A percentile compares a stretch with the other conserved stretches of the same genome.
phyloP scores from a whole-genome alignment of 441 rosid species.

The Cnidoscolus chayamansa region DNA sequence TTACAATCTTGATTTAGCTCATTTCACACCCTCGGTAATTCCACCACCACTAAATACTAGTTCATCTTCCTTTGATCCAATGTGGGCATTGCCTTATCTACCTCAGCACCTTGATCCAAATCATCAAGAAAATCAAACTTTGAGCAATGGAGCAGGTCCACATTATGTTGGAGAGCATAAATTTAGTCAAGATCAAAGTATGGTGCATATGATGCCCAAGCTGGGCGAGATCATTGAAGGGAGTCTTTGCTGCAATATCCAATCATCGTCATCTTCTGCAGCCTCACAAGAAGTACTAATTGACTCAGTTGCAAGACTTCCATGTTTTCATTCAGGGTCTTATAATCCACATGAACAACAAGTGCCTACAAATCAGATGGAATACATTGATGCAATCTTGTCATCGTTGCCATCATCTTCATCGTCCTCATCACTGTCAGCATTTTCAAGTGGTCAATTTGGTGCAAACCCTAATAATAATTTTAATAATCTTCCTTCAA shows the following conservation, averaged over 20 bases:
- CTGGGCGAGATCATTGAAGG: constrained; percentile 56
- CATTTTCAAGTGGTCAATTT: constrained; percentile 45
- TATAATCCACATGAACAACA: constrained; percentile 29
- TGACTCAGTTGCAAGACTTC: constrained; percentile 37
- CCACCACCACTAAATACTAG: constrained; percentile 19
- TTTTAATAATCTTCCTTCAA: constrained; percentile 28
- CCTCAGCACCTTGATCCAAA: constrained; percentile 34
- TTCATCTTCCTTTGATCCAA: constrained; percentile 28
- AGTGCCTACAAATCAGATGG: constrained; percentile 38
- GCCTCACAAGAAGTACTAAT: constrained; percentile 22
- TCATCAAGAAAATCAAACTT: constrained; percentile 36
- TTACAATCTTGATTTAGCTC: constrained; percentile 29
- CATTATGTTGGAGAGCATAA: constrained; percentile 17
- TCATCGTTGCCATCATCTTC: constrained; percentile 37
- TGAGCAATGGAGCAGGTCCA: constrained; percentile 22
- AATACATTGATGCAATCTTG: constrained; percentile 55
- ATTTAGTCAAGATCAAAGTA: background rate
- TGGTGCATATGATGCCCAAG: constrained; percentile 44
- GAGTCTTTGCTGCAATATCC: constrained; percentile 21
- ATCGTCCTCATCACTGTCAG: constrained; percentile 40
- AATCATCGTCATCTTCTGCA: constrained; percentile 26
- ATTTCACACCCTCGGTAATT: constrained; percentile 22
- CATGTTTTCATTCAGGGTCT: constrained; percentile 24
- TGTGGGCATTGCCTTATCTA: constrained; percentile 44
- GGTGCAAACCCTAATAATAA: constrained; percentile 51